Percentiles rank a stretch among this genome's conserved stretches.
Conservation (phyloP, 805 yeast species). For the Candida maris region DNA sequence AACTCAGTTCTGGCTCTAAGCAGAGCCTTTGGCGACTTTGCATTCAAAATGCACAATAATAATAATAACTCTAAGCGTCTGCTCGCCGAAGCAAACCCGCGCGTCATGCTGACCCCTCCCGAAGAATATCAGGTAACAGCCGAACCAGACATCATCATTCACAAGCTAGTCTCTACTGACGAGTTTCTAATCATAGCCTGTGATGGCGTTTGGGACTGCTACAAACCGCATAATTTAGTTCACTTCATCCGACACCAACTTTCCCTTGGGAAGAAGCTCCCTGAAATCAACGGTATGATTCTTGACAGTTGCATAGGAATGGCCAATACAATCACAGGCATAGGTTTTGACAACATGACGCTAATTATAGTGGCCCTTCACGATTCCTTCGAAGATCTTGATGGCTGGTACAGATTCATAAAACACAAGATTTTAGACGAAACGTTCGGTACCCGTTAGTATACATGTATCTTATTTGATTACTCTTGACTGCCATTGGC, state of each 20-base stretch:
- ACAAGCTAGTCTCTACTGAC: constrained; percentile 43
- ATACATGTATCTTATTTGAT: too few relatives aligned
- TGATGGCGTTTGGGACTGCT: constrained; percentile 82
- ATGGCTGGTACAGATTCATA: constrained; percentile 58
- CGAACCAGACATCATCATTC: constrained; percentile 70
- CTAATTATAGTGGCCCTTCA: constrained; percentile 65
- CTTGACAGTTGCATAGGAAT: constrained; percentile 64
- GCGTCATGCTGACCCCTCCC: constrained; percentile 40
- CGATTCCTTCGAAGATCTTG: constrained; percentile 33
- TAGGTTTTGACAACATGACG: constrained; percentile 83
- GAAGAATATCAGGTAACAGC: constrained; percentile 79
- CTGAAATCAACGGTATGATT: constrained; percentile 55
- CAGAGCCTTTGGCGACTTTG: constrained; percentile 66
- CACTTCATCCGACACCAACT: constrained; percentile 54
- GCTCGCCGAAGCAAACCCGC: constrained; percentile 14
- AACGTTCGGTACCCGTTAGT: constrained; percentile 27
- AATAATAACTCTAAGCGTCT: constrained; percentile 23
- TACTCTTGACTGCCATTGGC: too few relatives aligned
- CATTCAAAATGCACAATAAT: constrained; percentile 38
- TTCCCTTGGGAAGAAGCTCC: constrained; percentile 52
- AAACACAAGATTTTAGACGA: constrained; percentile 37
- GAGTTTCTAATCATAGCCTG: constrained; percentile 75
- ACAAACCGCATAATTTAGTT: constrained; percentile 53
- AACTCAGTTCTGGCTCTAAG: constrained; percentile 56
- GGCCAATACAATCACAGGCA: constrained; percentile 72